Evolutionary conservation across 352 stramenopile species (phyloP), one percentile per base, ranked within the genome.

Genomic region (Globisporangium recalcitrans): DNA sequence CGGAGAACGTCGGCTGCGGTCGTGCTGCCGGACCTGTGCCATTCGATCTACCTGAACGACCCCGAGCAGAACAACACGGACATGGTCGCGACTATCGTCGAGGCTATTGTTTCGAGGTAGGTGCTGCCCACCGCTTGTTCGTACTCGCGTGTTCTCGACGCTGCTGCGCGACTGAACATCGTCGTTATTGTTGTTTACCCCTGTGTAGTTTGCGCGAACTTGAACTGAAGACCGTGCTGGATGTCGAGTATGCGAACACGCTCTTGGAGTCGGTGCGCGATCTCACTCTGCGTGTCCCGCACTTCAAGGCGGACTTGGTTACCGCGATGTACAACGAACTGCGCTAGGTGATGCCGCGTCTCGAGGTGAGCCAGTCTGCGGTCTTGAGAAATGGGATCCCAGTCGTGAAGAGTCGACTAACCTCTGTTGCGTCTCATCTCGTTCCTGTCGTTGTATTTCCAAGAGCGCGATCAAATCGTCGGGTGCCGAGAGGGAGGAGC

Each of bases 231-330:
- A 56, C 65, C 11, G 60, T 80, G 16, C 29, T 40, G 52, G 78
- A 90, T 46, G 90, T 92, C 42, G 75, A 90, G n/a, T 87, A 80
- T 31, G 64, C 67, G 21, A 77, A 70, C 26, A 69, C 75, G 1
- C 36, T 76, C 3, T 53, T 92, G 9, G 83, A 92, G 49, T 73
- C 76, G 3, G 62, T 90, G 19, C 77, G 80, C 21, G 83, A 92
- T 34, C 67, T 87, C 8, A 70, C 61, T 1, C 68, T 87, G 9
- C 78, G 68, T 14, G 53, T 77, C 24, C 70, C 71, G 14, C 58
- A 73, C 26, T 55, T 84, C 34, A 53, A 71, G 38, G 21, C 56
- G 9, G 26, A 9, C 5, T 65, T 70, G 5, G 55, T 87, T 22
- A 60, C 82, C 26, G 27, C n/a, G n/a, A 48, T 74, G 21, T 74